These are phyloP conservation scores for Tylopilus sp. DNA, from an alignment of 768 basidiomycete species.

Conservation along the genomic window DNA sequence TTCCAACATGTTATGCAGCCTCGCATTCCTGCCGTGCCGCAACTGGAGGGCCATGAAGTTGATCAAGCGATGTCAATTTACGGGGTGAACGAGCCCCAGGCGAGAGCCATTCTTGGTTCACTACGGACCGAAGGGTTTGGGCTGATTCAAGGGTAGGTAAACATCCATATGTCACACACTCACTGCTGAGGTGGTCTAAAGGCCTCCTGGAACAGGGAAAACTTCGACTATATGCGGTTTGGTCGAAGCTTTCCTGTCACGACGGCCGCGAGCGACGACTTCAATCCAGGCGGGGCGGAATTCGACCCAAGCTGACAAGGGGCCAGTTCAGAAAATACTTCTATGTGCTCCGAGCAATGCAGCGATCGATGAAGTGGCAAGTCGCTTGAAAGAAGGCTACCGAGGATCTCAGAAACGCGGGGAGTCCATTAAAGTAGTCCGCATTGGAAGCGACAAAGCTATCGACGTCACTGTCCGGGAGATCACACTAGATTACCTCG, in stretches of 20 bases:
- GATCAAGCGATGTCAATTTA: conserved; percentile 64
- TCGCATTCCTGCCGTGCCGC: conserved; percentile 45
- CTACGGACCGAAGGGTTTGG: conserved; percentile 74
- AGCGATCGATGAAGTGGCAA: conserved; percentile 94
- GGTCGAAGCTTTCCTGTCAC: conserved; percentile 77
- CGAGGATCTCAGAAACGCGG: conserved; percentile 51
- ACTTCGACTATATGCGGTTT: conserved; percentile 96
- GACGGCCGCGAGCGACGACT: conserved; percentile 47
- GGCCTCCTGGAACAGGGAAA: conserved; percentile 97
- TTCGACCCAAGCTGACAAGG: conserved; percentile 38
- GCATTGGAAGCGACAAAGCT: conserved; percentile 75
- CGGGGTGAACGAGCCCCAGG: conserved; percentile 91
- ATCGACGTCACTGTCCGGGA: conserved; percentile 81
- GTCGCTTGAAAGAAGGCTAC: conserved; percentile 79
- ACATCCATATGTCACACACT: neutral
- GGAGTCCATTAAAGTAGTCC: conserved; percentile 75
- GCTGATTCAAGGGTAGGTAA: conserved; percentile 89
- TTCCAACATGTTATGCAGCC: conserved; percentile 69
- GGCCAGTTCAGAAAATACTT: conserved; percentile 66
- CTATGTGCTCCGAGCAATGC: conserved; percentile 98
- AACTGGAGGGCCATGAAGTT: conserved; percentile 50
- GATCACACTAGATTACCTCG: conserved; percentile 81
- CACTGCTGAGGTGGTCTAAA: conserved; percentile 28
- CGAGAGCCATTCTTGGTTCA: conserved; percentile 78
- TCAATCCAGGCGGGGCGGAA: conserved; percentile 47